phyloP scores from a whole-genome alignment of 495 filamentous ascomycete species.

The Chaetomium tenue region DNA sequence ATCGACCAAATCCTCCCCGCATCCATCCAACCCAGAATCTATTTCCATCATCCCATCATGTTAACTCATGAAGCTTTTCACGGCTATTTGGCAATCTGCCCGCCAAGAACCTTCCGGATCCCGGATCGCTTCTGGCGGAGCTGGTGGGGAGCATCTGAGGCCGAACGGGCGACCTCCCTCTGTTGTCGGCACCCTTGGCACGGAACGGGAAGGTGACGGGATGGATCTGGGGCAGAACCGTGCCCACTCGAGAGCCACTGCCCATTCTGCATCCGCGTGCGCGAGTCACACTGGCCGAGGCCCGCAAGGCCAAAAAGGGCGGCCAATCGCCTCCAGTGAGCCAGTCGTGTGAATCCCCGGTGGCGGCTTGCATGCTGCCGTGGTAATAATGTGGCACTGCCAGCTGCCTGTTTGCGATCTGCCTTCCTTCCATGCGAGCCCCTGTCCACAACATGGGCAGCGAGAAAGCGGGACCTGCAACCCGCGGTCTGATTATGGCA shows the following conservation, averaged over 20 bases:
- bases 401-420: conserved; percentile 15
- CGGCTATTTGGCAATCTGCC: not conserved
- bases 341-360: too few relatives aligned
- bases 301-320: not conserved
- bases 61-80: too few relatives aligned
- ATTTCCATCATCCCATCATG: too few relatives aligned
- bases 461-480: not conserved
- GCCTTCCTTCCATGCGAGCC: not conserved
- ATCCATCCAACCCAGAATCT: too few relatives aligned
- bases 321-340: not conserved
- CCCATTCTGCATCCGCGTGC: not conserved
- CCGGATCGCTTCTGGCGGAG: conserved; percentile 8
- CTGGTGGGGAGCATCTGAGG: not conserved
- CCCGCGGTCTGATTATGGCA: not conserved
- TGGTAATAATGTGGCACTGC: not conserved
- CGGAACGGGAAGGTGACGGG: conserved; percentile 14
- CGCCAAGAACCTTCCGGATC: conserved; percentile 17
- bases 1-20: not conserved
- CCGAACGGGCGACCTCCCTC: not conserved
- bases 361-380: not conserved
- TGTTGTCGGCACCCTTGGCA: not conserved
- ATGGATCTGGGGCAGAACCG: not conserved
- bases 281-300: not conserved
- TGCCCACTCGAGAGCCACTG: not conserved
- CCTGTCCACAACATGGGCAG: conserved; percentile 8